These are phyloP conservation scores for Gossypium gossypioides DNA, from an alignment of 441 rosid species.

Conservation along the genomic window DNA sequence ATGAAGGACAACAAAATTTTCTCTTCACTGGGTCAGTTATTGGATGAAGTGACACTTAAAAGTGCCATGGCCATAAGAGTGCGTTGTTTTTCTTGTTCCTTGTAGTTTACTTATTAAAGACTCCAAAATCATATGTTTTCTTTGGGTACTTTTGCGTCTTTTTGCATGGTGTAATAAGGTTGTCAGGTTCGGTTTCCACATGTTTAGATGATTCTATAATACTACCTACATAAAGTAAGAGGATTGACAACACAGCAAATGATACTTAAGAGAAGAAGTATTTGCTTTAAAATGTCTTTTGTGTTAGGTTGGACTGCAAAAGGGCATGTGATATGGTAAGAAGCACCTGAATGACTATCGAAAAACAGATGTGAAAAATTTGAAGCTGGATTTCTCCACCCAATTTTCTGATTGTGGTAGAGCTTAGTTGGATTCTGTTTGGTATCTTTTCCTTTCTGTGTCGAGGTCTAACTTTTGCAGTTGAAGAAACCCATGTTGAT, in stretches of 20 bases:
- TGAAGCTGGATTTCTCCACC: not conserved
- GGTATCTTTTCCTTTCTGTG: not conserved
- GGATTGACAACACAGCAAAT: not conserved
- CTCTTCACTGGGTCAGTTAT: slow-evolving; percentile 39
- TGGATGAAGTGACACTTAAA: slow-evolving; percentile 38
- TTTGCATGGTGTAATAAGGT: slow-evolving; percentile 2
- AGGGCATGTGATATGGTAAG: not conserved
- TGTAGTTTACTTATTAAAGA: slow-evolving; percentile 7
- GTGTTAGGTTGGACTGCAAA: not conserved
- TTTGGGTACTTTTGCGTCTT: slow-evolving; percentile 1
- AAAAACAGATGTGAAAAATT: not conserved
- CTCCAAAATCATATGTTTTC: not conserved
- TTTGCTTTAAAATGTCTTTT: not conserved
- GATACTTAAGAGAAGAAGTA: not conserved
- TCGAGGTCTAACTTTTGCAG: not conserved
- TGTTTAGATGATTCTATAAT: not conserved
- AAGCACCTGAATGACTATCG: not conserved
- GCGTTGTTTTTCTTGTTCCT: slow-evolving; percentile 19
- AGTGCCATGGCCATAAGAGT: slow-evolving; percentile 44
- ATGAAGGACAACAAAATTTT: slow-evolving; percentile 57
- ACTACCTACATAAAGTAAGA: not conserved
- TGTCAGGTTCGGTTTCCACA: not conserved
- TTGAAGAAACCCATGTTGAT: slow-evolving; percentile 1
- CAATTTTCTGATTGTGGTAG: not conserved
- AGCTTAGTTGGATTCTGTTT: not conserved